Base-by-base conservation (phyloP, 129 eudicot genomes). In the Flaveria bidentis region DNA sequence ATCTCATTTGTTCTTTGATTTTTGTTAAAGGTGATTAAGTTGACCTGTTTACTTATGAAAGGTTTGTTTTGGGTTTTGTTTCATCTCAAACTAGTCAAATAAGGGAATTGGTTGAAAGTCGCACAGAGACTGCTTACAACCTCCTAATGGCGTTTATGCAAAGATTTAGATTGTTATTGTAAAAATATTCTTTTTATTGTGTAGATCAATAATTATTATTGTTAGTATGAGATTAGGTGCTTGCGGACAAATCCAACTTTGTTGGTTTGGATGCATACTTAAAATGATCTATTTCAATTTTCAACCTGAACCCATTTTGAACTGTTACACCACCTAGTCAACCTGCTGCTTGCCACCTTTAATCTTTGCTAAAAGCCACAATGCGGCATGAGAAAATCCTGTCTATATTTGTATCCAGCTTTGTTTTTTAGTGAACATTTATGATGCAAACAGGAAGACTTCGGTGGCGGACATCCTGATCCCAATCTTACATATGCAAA, bases 381-480 rank as follows among this genome's bases (percentile, higher is more conserved):
- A 58, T 9, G 1, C 3, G 33, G 65, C 65, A 58, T 58, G 65
- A 22, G 65, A 6, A 53, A 6, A 18, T 56, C 62, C 53, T 55
- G 25, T 36, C 28, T 57, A 58, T 11, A 23, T 41, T 18, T 39
- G 76, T 79, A 23, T 71, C 41, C 16, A 49, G 71, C 68, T 68
- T 25, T 75, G 44, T 53, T 25, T 26, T 23, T 12, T 11, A 39
- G 22, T 50, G 58, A 61, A 57, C 26, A 39, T 72, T 16, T 78
- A 49, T 68, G 28, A 58, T 58, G 65, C 36, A 68, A 70, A 78
- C 85, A 93, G 98, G 98, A 93, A 77, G 98, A 93, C 72, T 93
- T 93, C 75, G 98, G 98, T 68, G 98, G 98, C 80, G 97, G 98
- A 30, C 98, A 93, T 85, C 98, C 98, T 15, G 98, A 93, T 87